phyloP scores from a whole-genome alignment of 208 protist genomes.

The Histomonas meleagridis region DNA sequence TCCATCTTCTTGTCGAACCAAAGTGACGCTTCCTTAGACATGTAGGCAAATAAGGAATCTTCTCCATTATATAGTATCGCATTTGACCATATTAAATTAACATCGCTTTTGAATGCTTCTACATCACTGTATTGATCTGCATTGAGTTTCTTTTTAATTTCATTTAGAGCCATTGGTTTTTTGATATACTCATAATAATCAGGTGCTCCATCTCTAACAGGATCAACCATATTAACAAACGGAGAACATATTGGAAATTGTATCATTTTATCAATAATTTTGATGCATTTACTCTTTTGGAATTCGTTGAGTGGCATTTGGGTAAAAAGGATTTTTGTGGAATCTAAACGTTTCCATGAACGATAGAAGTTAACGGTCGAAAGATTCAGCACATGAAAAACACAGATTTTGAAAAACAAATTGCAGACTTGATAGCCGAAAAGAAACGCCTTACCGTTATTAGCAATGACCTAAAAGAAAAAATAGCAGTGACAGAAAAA shows the following conservation, averaged over 20 bases:
- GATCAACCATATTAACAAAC: not conserved
- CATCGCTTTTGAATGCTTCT: not conserved
- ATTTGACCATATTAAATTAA: slow-evolving; percentile 13
- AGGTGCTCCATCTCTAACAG: not conserved
- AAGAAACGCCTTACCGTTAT: too few species aligned
- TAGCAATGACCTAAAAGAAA: too few species aligned
- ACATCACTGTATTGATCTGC: not conserved
- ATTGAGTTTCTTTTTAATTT: not conserved
- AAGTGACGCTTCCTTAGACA: slow-evolving; percentile 9
- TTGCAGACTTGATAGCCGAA: too few species aligned
- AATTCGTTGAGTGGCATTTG: not conserved
- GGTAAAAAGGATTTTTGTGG: too few species aligned
- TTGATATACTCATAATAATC: not conserved
- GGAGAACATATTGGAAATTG: not conserved
- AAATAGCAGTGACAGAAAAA: too few species aligned
- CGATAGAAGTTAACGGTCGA: too few species aligned
- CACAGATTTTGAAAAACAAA: too few species aligned
- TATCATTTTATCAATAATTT: not conserved
- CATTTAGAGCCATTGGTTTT: not conserved
- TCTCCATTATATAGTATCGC: not conserved
- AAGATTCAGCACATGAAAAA: too few species aligned
- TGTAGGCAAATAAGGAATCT: not conserved
- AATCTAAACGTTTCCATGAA: too few species aligned
- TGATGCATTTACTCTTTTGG: not conserved
- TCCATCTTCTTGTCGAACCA: slow-evolving; percentile 5